Evolutionary conservation across 2,329 filamentous ascomycete species (phyloP).

Genomic region (Phyllosticta citriasiana): DNA sequence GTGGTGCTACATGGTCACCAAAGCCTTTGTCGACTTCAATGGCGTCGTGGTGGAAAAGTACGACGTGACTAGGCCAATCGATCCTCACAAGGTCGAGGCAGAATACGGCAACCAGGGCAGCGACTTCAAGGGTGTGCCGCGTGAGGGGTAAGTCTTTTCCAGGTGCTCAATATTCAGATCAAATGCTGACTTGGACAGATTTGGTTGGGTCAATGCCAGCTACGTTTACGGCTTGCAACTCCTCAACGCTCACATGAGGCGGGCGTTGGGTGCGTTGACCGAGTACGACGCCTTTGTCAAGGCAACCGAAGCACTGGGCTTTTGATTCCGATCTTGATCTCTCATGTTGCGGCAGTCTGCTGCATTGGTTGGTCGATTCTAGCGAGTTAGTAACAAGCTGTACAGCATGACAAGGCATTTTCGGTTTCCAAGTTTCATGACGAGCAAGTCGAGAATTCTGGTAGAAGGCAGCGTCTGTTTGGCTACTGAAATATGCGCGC

Average conservation of each 20-base stretch:
- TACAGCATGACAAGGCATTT: not conserved
- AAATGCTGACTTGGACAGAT: constrained; percentile 45
- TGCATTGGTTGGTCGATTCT: not conserved
- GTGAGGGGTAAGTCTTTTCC: constrained; percentile 68
- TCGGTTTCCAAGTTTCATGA: not conserved
- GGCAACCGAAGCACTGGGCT: constrained; percentile 40
- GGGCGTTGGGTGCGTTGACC: constrained; percentile 78
- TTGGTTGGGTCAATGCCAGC: constrained; percentile 98
- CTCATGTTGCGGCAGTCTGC: not conserved
- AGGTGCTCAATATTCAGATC: not conserved
- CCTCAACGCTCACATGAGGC: constrained; percentile 77
- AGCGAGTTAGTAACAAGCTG: not conserved
- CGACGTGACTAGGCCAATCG: constrained; percentile 80
- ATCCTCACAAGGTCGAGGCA: constrained; percentile 88
- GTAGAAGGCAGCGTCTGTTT: not conserved
- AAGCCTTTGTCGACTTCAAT: constrained; percentile 97
- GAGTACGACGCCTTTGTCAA: constrained; percentile 74
- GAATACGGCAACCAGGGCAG: constrained; percentile 96
- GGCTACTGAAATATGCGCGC: not conserved
- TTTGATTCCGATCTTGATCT: constrained; percentile 2
- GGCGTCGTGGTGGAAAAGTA: constrained; percentile 98
- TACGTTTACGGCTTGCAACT: constrained; percentile 90
- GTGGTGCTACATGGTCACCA: constrained; percentile 97
- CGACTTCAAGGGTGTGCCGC: constrained; percentile 91
- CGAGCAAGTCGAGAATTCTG: not conserved